Conservation (phyloP, 331 rosid genomes). For the Saraca asoca region DNA sequence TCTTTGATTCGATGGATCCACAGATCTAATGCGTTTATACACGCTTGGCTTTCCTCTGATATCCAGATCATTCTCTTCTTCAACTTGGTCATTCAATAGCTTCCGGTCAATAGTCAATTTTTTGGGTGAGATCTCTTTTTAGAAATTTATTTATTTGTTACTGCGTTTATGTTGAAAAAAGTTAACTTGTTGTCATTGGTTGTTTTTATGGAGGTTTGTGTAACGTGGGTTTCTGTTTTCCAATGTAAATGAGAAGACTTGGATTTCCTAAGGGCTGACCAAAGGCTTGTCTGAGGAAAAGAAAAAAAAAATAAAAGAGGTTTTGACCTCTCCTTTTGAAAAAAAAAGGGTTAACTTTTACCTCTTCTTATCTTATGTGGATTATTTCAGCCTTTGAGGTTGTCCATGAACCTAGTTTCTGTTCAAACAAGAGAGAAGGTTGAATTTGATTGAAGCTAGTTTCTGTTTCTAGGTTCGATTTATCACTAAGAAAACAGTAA, state of each 20-base stretch:
- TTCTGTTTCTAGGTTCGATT: constrained; percentile 28
- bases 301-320: constrained; percentile 25
- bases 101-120: constrained; percentile 39
- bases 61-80: constrained; percentile 49
- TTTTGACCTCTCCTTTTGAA: constrained; percentile 44
- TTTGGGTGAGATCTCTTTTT: constrained; percentile 46
- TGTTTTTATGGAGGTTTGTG: constrained; percentile 24
- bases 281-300: constrained; percentile 23
- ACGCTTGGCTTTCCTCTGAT: constrained; percentile 34
- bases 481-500: constrained; percentile 38
- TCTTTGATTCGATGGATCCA: constrained; percentile 55
- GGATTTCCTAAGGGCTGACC: constrained; percentile 46
- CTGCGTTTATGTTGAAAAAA: not conserved
- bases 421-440: constrained; percentile 26
- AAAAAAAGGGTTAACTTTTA: not conserved
- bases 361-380: constrained; percentile 26
- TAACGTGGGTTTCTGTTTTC: constrained; percentile 25
- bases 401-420: constrained; percentile 38
- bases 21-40: constrained; percentile 59
- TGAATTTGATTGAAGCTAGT: constrained; percentile 29
- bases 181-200: constrained; percentile 26
- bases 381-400: constrained; percentile 40
- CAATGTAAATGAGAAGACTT: constrained; percentile 47
- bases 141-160: constrained; percentile 7
- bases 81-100: constrained; percentile 27